Evolutionary conservation across 306 rosid genomes (phyloP), one percentile per base, ranked within the genome.

Genomic region (Arachis hypogaea): DNA sequence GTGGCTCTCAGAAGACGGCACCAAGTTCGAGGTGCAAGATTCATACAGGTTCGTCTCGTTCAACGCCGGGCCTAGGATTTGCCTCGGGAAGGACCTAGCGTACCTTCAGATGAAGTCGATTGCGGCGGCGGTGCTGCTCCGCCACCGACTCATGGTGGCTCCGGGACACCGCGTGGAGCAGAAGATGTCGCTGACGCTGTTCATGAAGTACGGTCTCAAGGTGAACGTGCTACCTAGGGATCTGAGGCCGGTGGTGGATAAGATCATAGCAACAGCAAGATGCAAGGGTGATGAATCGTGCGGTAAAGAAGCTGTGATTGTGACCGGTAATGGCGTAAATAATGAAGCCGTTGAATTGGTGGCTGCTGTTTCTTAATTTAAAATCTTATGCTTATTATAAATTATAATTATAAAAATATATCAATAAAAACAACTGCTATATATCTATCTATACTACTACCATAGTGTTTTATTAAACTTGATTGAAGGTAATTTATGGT

Each of bases 21-120:
- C 69, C 42, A 84, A 62, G 56, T 63, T 88, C 1, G 88, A 88
- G 76, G 9, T 68, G 1, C 90, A 85, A 3, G 89, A 90, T 16
- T 75, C 96, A 3, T 93, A 86, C 55, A 88, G 74, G 68, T 93
- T 93, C 5, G 90, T 88, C 0, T 83, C 98, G 0, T 93, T 93
- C 41, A 93, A 93, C 7, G 98, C 92, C 0, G 98, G 98, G 3
- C 98, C 98, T 0, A 85, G 98, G 46, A 87, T 89, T 40, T 93
- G 98, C 54, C 61, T 93, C 18, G 98, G 98, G 1, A 93, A 93
- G 36, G 98, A 93, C 61, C 75, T 93, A 46, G 98, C 98, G 1
- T 93, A 93, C 57, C 61, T 93, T 64, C 98, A 93, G 69, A 93
- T 93, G 97, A 93, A 91, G 83, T 91, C 97, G 0, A 93, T 93